phyloP scores from a whole-genome alignment of 179 eudicot genomes.

The Vitellaria paradoxa region DNA sequence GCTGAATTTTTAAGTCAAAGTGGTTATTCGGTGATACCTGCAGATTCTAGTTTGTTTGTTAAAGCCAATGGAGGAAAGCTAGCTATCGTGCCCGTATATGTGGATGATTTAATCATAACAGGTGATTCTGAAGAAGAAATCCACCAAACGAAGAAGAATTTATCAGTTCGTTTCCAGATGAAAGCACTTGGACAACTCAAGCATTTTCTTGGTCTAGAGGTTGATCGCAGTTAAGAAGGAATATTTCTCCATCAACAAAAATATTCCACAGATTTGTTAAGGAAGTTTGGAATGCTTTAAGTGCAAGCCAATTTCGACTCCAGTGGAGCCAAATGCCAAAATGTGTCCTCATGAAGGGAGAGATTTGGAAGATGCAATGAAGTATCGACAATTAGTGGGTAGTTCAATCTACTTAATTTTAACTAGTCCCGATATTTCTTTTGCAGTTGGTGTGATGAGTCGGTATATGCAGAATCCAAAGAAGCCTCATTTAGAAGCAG shows the following conservation, averaged over 20 bases:
- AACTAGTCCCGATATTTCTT: slow-evolving; percentile 4
- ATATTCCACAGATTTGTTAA: slow-evolving; percentile 15
- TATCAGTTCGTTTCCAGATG: slow-evolving; percentile 18
- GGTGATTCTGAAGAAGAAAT: background rate
- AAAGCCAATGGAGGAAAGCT: background rate
- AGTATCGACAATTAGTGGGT: background rate
- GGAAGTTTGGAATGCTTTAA: slow-evolving; percentile 20
- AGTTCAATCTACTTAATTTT: slow-evolving; percentile 3
- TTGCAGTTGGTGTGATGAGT: slow-evolving; percentile 6
- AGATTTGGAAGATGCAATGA: slow-evolving; percentile 21
- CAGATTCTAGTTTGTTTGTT: background rate
- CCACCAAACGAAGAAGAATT: background rate
- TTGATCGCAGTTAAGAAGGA: slow-evolving; percentile 5
- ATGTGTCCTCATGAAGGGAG: slow-evolving; percentile 11
- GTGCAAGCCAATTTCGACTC: slow-evolving; percentile 8
- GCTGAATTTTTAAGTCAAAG: background rate
- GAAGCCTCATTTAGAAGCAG: background rate
- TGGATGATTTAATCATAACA: background rate
- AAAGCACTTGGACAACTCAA: slow-evolving; percentile 25
- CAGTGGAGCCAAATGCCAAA: slow-evolving; percentile 2
- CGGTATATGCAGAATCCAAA: slow-evolving; percentile 14
- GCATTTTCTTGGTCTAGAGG: slow-evolving; percentile 10
- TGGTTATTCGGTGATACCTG: background rate
- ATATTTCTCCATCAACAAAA: slow-evolving; percentile 9
- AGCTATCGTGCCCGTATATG: background rate